A percentile compares a stretch with the other conserved stretches of the same genome.
These are phyloP conservation scores for Chionographis japonica DNA, from an alignment of 106 monocot genomes.

Conservation along the genomic window DNA sequence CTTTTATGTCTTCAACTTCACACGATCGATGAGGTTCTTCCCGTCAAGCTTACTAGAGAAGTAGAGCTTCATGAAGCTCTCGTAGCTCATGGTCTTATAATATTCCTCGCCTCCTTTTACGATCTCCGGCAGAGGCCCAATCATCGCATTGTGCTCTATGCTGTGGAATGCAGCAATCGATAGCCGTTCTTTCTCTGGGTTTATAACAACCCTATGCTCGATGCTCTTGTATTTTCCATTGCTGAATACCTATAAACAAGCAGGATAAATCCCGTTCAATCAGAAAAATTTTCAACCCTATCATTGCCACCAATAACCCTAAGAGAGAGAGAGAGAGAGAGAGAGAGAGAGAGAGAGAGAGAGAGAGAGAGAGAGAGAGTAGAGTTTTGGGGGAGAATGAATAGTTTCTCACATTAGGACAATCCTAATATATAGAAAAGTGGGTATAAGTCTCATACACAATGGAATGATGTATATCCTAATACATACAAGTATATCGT, in stretches of 20 bases:
- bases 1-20: constrained; percentile 22
- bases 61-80: constrained; percentile 19
- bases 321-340: too few relatives aligned
- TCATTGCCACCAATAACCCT: too few relatives aligned
- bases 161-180: constrained; percentile 30
- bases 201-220: constrained; percentile 43
- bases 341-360: too few relatives aligned
- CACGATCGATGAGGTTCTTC: constrained; percentile 34
- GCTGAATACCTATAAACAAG: constrained; percentile 34
- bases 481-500: too few relatives aligned
- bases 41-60: constrained; percentile 34
- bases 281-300: not conserved
- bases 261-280: not conserved
- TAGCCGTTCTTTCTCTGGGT: constrained; percentile 28
- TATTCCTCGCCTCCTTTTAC: not conserved
- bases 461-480: too few relatives aligned
- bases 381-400: too few relatives aligned
- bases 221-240: constrained; percentile 55
- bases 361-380: too few relatives aligned
- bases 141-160: not conserved
- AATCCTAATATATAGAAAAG: too few relatives aligned
- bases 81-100: constrained; percentile 27
- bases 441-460: too few relatives aligned
- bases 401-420: too few relatives aligned
- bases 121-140: constrained; percentile 41